These are phyloP conservation scores for Lithospermum erythrorhizon DNA, from an alignment of 257 asterid species.

Conservation along the genomic window DNA sequence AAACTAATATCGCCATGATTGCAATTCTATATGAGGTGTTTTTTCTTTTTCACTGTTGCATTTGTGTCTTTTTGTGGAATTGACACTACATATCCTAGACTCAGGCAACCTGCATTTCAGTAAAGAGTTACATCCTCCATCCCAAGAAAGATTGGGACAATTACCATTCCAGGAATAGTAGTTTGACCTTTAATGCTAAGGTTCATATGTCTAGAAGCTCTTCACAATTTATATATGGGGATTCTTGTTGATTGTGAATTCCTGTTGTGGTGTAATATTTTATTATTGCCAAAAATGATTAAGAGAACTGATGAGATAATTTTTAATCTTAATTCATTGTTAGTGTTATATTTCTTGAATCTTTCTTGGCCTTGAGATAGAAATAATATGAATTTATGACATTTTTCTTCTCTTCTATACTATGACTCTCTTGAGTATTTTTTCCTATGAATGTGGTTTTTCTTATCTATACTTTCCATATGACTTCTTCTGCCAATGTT, in stretches of 20 bases:
- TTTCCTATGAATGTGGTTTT: too few species aligned
- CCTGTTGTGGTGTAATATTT: too few species aligned
- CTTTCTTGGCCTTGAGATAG: neutral
- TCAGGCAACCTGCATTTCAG: neutral
- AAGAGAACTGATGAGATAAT: neutral
- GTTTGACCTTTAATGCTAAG: too few species aligned
- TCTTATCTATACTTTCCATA: neutral
- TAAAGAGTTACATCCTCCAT: neutral
- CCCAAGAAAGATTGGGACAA: too few species aligned
- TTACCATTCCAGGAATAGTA: too few species aligned
- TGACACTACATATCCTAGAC: neutral
- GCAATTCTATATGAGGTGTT: slow-evolving; percentile 83
- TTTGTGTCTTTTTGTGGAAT: neutral
- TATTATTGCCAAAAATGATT: neutral
- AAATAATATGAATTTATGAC: neutral
- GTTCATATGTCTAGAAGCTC: too few species aligned
- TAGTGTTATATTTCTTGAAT: neutral
- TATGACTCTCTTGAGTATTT: too few species aligned
- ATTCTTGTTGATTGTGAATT: too few species aligned
- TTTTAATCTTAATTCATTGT: neutral
- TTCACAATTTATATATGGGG: too few species aligned
- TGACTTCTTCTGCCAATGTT: neutral
- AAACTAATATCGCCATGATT: slow-evolving; percentile 95
- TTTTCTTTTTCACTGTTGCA: slow-evolving; percentile 6
- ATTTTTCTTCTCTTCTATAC: neutral